Evolutionary conservation across 163 green algal genomes (phyloP).

Genomic region (Coccomyxa subellipsoidea): DNA sequence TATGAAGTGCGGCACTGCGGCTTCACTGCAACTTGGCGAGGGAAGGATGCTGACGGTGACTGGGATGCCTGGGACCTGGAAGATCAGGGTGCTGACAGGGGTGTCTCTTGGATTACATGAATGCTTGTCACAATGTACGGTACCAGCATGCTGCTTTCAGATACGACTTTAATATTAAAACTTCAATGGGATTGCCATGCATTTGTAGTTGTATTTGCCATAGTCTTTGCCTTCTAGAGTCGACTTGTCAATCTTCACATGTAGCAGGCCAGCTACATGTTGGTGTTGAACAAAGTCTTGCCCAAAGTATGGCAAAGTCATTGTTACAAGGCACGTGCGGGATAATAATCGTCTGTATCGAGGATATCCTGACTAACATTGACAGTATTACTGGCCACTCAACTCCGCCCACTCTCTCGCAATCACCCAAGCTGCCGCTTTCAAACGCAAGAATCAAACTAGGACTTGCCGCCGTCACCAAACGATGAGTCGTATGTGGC

Average conservation of each 20-base stretch:
- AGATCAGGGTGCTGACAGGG: not conserved
- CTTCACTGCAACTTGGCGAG: not conserved
- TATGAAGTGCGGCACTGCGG: conserved; percentile 18
- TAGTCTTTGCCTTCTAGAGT: no score
- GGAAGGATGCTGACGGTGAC: not conserved
- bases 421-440: not conserved
- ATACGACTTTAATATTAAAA: no score
- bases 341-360: no score
- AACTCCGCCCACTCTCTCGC: not conserved
- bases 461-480: conserved; percentile 50
- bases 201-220: no score
- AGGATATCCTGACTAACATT: no score
- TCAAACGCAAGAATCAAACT: not conserved
- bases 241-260: no score
- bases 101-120: not conserved
- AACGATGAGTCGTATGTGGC: conserved; percentile 84
- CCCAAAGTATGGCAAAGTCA: no score
- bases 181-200: no score
- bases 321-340: no score
- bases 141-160: not conserved
- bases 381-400: no score
- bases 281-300: no score
- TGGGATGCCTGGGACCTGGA: conserved; percentile 7
- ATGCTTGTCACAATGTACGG: not conserved
- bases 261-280: no score